Evolutionary conservation across 257 asterid genomes (phyloP).

Genomic region (Fraxinus excelsior): DNA sequence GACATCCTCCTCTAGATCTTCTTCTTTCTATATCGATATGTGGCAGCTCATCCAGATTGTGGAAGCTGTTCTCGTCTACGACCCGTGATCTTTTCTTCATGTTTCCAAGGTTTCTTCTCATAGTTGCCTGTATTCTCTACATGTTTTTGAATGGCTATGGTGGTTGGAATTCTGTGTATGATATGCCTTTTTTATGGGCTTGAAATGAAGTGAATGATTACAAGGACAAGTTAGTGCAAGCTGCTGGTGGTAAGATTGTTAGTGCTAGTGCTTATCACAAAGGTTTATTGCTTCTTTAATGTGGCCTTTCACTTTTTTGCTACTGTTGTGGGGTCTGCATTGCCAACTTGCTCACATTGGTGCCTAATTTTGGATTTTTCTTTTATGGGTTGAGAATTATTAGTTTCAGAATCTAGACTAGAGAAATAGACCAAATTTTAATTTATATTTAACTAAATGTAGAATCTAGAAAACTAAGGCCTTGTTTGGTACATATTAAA

Average conservation of each 20-base stretch:
- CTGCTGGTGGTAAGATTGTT: conserved; percentile 12
- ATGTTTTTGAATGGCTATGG: conserved; percentile 6
- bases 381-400: not conserved
- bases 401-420: not conserved
- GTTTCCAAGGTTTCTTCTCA: conserved; percentile 29
- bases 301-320: conserved; percentile 13
- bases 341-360: not conserved
- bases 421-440: not conserved
- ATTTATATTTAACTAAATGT: not conserved
- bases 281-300: conserved; percentile 24
- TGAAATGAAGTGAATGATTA: conserved; percentile 18
- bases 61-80: conserved; percentile 38
- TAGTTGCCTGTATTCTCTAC: conserved; percentile 30
- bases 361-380: not conserved
- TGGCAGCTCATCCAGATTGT: not conserved
- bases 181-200: not conserved
- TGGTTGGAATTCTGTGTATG: not conserved
- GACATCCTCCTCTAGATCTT: conserved; percentile 23
- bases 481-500: too few species aligned
- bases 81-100: conserved; percentile 46
- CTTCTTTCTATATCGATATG: not conserved
- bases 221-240: conserved; percentile 9
- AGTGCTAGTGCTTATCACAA: conserved; percentile 29
- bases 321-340: not conserved
- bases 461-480: too few species aligned